Evolutionary conservation across 2,329 filamentous ascomycete genomes (phyloP).

Genomic region (Harringtonia aguacate): DNA sequence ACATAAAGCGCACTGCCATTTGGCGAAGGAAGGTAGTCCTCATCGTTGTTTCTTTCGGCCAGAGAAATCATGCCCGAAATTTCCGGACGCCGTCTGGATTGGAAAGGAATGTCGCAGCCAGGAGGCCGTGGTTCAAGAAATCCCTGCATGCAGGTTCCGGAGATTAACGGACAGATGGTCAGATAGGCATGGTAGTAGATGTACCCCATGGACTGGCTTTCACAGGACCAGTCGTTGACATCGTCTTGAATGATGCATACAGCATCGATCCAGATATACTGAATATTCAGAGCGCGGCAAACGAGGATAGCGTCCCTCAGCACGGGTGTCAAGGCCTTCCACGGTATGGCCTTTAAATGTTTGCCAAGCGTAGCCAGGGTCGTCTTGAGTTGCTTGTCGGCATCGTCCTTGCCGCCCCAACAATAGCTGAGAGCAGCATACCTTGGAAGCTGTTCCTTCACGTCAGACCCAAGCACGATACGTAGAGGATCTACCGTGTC

Average conservation of each 20-base stretch:
- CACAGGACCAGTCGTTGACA: not conserved
- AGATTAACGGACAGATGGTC: conserved; percentile 1
- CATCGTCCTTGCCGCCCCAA: conserved; percentile 8
- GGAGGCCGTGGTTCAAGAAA: not conserved
- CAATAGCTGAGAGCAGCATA: conserved; percentile 5
- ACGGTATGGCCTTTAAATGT: not conserved
- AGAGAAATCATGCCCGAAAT: not conserved
- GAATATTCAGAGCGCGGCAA: not conserved
- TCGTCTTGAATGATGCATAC: conserved; percentile 4
- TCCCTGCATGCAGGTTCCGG: not conserved
- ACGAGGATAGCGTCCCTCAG: not conserved
- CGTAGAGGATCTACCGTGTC: too few species aligned
- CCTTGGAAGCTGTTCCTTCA: not conserved
- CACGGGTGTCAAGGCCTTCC: not conserved
- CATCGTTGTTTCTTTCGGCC: not conserved
- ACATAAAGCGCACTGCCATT: not conserved
- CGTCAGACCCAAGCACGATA: too few species aligned
- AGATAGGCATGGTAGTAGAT: conserved; percentile 3
- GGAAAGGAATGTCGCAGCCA: not conserved
- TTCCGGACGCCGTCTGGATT: not conserved
- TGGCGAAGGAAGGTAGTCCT: not conserved
- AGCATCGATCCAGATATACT: conserved; percentile 20
- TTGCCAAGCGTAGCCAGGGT: not conserved
- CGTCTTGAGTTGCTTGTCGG: conserved; percentile 3
- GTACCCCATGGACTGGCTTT: not conserved